Base-by-base conservation (phyloP, 2,329 filamentous ascomycete genomes). In the Phialophora expanda region DNA sequence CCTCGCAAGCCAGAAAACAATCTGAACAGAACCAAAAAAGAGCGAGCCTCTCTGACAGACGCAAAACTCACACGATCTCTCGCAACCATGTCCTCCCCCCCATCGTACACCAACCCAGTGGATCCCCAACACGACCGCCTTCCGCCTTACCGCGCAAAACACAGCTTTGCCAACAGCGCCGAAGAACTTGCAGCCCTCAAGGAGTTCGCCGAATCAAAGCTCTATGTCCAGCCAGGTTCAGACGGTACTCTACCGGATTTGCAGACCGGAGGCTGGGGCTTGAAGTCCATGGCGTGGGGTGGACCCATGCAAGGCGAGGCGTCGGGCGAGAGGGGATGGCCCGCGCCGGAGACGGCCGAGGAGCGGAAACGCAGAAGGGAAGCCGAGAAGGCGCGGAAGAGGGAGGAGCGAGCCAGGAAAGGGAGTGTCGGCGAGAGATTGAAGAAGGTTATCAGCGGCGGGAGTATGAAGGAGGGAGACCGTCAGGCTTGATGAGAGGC, bases 121-220 rank as follows among this genome's bases (percentile, higher is more conserved):
- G 64, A 62, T 20, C 46, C 51, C 34, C 24, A 32, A 50, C 20
- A 26, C 26, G 55, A 66, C 48, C 46, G 59, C 11, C 55, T 62
- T 5, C 65, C 65, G 17, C 61, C 65, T 11, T 67, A 67, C 56
- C 53, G 34, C 14, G 65, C 65, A n/a, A 61, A 51, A 48, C 65
- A 58, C 38, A 24, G 22, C 41, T 67, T 67, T 53, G 61, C 65
- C n/a, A 64, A 57, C 53, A 56, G 56, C 44, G 41, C 56, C 38
- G 65, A 67, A 55, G 65, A 67, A 58, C 61, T 67, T 17, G 65
- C 65, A 5, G 65, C 61, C 22, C 44, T 67, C 32, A 56, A 28
- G 30, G 61, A 67, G 44, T 67, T 67, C 51, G 65, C 65, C 30
- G 26, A 67, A 22, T 56, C 57, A 12, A 67, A 67, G 38, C 17